Conservation (phyloP, 73 alveolate species). For the Paramecium caudatum region DNA sequence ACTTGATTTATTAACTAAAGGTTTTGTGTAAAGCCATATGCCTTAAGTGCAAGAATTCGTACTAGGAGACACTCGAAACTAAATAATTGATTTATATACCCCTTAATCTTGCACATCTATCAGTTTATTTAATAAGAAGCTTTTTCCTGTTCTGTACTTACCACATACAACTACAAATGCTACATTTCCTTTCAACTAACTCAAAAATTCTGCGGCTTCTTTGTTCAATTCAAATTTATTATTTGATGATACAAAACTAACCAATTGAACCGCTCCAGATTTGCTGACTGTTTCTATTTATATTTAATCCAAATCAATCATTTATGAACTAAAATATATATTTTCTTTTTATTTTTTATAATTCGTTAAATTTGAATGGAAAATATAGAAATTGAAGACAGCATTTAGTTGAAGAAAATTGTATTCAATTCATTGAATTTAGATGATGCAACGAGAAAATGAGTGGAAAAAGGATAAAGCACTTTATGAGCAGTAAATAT, state of each 20-base stretch:
- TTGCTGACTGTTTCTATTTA: not conserved
- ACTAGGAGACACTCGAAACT: conserved; percentile 89
- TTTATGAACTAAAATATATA: too few species aligned
- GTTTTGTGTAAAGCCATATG: conserved; percentile 96
- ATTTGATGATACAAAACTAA: conserved; percentile 27
- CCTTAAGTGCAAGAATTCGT: conserved; percentile 97
- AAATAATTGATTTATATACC: conserved; percentile 47
- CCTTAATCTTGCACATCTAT: conserved; percentile 84
- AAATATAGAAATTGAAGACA: conserved; percentile 28
- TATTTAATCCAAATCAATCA: conserved; percentile 4
- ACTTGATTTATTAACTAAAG: conserved; percentile 87
- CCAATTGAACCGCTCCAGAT: not conserved
- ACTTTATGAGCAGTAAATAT: conserved; percentile 37
- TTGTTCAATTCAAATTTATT: conserved; percentile 49
- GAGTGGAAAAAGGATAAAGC: conserved; percentile 62
- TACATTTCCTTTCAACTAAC: not conserved
- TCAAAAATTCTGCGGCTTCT: conserved; percentile 29
- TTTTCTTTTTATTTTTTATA: too few species aligned
- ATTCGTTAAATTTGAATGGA: conserved; percentile 58
- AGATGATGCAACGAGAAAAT: conserved; percentile 29
- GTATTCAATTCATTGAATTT: not conserved
- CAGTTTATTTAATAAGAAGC: conserved; percentile 91
- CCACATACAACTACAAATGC: conserved; percentile 80
- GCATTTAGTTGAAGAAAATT: not conserved
- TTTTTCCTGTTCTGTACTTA: conserved; percentile 97